These are phyloP conservation scores for Metschnikowia gelsemii DNA, from an alignment of 805 yeast genomes.

Conservation along the genomic window DNA sequence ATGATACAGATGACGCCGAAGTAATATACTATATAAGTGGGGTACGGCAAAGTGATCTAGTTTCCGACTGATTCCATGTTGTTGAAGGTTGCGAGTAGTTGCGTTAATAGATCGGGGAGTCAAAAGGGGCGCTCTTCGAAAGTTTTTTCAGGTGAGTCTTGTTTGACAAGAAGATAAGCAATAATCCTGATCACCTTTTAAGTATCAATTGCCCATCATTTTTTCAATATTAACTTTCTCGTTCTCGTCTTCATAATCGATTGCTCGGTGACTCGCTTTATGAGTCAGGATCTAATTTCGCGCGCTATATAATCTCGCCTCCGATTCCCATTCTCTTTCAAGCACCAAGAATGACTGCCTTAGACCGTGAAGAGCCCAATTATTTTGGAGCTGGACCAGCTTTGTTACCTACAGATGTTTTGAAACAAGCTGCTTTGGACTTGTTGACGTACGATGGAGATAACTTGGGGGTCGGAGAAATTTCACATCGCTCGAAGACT, in stretches of 20 bases:
- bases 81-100: background rate
- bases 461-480: conserved; percentile 92
- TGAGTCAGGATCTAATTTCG: conserved; percentile 7
- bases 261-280: conserved; percentile 5
- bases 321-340: background rate
- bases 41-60: conserved; percentile 10
- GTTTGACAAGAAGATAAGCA: too few species aligned
- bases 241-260: background rate
- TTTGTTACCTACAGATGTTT: conserved; percentile 74
- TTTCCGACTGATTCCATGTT: conserved; percentile 3
- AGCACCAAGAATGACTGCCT: conserved; percentile 22
- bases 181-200: too few species aligned
- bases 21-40: conserved; percentile 59
- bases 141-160: too few species aligned
- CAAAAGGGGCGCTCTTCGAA: too few species aligned
- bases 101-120: too few species aligned
- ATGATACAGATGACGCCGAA: conserved; percentile 63
- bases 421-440: conserved; percentile 86
- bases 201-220: background rate
- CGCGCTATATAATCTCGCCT: conserved; percentile 2
- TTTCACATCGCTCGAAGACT: conserved; percentile 88
- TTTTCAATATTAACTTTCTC: background rate
- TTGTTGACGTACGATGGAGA: conserved; percentile 64
- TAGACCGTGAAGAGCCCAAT: conserved; percentile 67
- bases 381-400: conserved; percentile 99